phyloP scores from a whole-genome alignment of 257 asterid species.

The Mentha longifolia region DNA sequence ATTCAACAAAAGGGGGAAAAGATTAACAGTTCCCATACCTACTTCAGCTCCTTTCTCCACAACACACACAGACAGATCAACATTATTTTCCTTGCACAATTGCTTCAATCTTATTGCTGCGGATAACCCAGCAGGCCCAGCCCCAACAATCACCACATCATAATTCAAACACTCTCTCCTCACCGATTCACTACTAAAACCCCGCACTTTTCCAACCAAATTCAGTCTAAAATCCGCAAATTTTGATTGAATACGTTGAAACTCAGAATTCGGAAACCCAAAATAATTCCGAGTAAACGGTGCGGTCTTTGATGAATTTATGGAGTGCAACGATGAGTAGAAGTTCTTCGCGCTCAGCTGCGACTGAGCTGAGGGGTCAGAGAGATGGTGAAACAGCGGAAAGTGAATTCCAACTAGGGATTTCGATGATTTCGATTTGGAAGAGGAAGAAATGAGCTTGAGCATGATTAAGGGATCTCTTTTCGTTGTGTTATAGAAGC shows the following conservation, averaged over 20 bases:
- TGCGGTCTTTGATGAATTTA: slow-evolving; percentile 30
- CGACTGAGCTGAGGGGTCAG: slow-evolving; percentile 11
- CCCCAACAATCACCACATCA: slow-evolving; percentile 96
- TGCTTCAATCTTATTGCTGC: slow-evolving; percentile 95
- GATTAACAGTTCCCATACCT: slow-evolving; percentile 49
- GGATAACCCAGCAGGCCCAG: slow-evolving; percentile 97
- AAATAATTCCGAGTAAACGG: slow-evolving; percentile 34
- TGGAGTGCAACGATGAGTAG: slow-evolving; percentile 34
- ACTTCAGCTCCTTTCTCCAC: slow-evolving; percentile 99
- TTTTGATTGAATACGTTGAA: slow-evolving; percentile 26
- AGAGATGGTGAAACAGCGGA: slow-evolving; percentile 23
- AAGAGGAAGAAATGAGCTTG: slow-evolving; percentile 39
- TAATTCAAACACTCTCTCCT: slow-evolving; percentile 73
- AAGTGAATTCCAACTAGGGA: slow-evolving; percentile 27
- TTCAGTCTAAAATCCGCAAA: slow-evolving; percentile 22
- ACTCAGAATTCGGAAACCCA: slow-evolving; percentile 38
- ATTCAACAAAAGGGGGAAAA: neutral
- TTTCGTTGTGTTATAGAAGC: neutral
- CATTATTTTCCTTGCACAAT: slow-evolving; percentile 69
- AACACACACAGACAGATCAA: slow-evolving; percentile 86
- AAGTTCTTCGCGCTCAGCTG: slow-evolving; percentile 7
- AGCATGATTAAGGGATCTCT: slow-evolving; percentile 38
- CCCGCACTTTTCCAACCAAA: slow-evolving; percentile 46
- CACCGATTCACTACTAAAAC: slow-evolving; percentile 52
- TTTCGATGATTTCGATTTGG: slow-evolving; percentile 47